Conservation (phyloP, 2,329 filamentous ascomycete species). For the Zymoseptoria pseudotritici region DNA sequence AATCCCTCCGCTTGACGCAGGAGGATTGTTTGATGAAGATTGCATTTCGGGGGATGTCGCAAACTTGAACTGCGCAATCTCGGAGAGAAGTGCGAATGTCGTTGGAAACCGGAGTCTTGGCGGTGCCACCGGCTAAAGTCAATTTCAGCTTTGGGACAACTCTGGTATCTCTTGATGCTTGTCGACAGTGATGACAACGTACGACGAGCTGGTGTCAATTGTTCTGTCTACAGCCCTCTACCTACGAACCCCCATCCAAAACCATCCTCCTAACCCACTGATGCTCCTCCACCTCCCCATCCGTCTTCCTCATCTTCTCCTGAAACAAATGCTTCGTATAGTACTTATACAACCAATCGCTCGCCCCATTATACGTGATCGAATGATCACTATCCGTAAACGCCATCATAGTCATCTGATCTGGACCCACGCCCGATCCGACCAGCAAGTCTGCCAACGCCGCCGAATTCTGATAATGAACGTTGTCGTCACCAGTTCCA, state of each 20-base stretch:
- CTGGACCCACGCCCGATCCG: slow-evolving; percentile 49
- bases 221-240: too few species aligned
- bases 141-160: too few species aligned
- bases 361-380: slow-evolving; percentile 52
- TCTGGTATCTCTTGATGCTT: too few species aligned
- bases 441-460: slow-evolving; percentile 56
- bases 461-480: slow-evolving; percentile 62
- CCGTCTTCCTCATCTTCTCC: slow-evolving; percentile 48
- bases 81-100: neutral
- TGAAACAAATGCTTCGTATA: slow-evolving; percentile 54
- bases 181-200: too few species aligned
- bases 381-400: slow-evolving; percentile 60
- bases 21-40: neutral
- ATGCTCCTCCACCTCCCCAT: slow-evolving; percentile 30
- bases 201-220: too few species aligned
- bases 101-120: neutral
- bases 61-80: neutral
- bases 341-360: slow-evolving; percentile 54
- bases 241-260: neutral
- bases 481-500: slow-evolving; percentile 63
- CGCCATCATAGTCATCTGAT: slow-evolving; percentile 55
- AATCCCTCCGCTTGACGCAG: neutral
- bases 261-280: slow-evolving; percentile 40
- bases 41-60: neutral
- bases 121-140: neutral